Evolutionary conservation across 2,329 filamentous ascomycete genomes (phyloP).

Genomic region (Tolypocladium guangdongense): DNA sequence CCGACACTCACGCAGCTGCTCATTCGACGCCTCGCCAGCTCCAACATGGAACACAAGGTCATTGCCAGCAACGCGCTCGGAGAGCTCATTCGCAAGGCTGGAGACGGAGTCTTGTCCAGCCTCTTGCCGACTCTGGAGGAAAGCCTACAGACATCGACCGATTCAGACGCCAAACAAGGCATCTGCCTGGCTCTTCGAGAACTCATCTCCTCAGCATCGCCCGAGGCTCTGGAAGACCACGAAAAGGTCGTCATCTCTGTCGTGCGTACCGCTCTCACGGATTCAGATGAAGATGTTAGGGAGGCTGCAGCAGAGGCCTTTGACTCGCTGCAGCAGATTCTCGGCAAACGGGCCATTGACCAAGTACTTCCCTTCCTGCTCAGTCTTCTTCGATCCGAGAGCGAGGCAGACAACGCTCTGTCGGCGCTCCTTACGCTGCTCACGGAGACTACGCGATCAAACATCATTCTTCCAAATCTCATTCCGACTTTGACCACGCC

Average conservation of each 20-base stretch:
- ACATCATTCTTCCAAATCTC: slow-evolving; percentile 92
- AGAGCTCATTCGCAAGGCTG: slow-evolving; percentile 93
- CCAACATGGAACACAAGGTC: slow-evolving; percentile 97
- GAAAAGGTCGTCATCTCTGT: slow-evolving; percentile 93
- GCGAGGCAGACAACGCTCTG: slow-evolving; percentile 82
- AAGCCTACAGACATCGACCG: slow-evolving; percentile 75
- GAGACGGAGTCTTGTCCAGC: slow-evolving; percentile 81
- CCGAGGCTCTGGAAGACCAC: slow-evolving; percentile 84
- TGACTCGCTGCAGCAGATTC: slow-evolving; percentile 82
- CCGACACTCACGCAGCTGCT: slow-evolving; percentile 91
- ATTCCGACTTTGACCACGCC: slow-evolving; percentile 85
- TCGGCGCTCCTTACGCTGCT: slow-evolving; percentile 87
- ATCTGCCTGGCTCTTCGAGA: slow-evolving; percentile 95
- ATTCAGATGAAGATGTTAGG: slow-evolving; percentile 78
- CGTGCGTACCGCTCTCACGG: slow-evolving; percentile 83
- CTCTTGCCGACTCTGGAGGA: slow-evolving; percentile 87
- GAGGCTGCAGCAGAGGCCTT: slow-evolving; percentile 97
- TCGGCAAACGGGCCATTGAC: slow-evolving; percentile 90
- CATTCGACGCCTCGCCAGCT: slow-evolving; percentile 84
- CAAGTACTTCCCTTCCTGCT: slow-evolving; percentile 90
- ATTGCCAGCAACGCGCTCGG: slow-evolving; percentile 96
- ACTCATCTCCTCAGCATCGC: slow-evolving; percentile 78
- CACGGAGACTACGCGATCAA: slow-evolving; percentile 85
- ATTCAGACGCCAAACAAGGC: slow-evolving; percentile 89
- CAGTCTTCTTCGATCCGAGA: slow-evolving; percentile 74